phyloP scores from a whole-genome alignment of 163 green algal genomes.

The Chlamydomonas reinhardtii region DNA sequence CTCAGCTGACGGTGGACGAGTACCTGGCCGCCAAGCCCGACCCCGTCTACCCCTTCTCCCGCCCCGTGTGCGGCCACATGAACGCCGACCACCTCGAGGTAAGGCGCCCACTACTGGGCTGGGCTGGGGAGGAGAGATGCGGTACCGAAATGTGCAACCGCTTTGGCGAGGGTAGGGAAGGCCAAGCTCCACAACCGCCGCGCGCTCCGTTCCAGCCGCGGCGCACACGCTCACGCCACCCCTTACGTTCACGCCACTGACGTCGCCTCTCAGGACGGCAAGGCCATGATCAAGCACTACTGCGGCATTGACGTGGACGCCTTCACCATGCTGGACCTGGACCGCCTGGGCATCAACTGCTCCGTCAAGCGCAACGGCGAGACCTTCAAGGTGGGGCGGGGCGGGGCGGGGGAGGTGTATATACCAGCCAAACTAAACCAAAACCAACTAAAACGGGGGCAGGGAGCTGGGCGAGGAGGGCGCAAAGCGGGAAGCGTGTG shows the following conservation, averaged over 20 bases:
- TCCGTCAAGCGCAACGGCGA: slow-evolving; percentile 44
- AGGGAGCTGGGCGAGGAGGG: no score
- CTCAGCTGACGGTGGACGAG: slow-evolving; percentile 57
- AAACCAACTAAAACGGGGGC: no score
- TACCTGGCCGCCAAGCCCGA: slow-evolving; percentile 70
- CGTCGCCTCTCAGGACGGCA: slow-evolving; percentile 50
- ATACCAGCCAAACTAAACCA: no score
- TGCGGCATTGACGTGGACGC: slow-evolving; percentile 62
- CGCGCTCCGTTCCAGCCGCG: no score
- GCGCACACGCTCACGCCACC: no score
- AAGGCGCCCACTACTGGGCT: no score
- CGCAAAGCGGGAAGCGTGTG: no score
- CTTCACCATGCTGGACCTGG: slow-evolving; percentile 69
- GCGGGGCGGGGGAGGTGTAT: not conserved
- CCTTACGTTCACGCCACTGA: no score
- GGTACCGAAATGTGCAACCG: no score
- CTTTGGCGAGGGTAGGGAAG: no score
- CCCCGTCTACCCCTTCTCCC: slow-evolving; percentile 72
- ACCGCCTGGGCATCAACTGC: slow-evolving; percentile 74
- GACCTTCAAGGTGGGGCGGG: slow-evolving; percentile 57
- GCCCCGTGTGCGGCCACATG: slow-evolving; percentile 80
- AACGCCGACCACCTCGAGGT: slow-evolving; percentile 63
- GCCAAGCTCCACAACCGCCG: no score
- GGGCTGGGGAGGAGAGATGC: no score
- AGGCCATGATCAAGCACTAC: slow-evolving; percentile 74